These are phyloP conservation scores for Avena insularis DNA, from an alignment of 176 grass and related monocot genomes.

Conservation along the genomic window DNA sequence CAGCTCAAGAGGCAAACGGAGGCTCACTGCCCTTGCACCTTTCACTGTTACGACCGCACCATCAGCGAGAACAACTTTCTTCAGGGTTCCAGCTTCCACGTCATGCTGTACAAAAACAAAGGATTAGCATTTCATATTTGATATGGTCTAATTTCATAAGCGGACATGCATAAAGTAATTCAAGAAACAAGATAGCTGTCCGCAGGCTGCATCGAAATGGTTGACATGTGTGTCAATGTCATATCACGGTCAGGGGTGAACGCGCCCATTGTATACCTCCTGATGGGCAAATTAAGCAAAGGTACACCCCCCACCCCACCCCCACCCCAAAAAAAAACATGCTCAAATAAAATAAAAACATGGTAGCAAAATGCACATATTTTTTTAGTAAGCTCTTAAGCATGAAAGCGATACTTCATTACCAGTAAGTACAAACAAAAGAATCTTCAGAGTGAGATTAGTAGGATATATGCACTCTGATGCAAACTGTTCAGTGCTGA, in stretches of 20 bases:
- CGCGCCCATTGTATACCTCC: not conserved
- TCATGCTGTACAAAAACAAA: slow-evolving; percentile 69
- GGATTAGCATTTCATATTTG: not conserved
- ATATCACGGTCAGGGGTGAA: not conserved
- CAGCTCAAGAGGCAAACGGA: slow-evolving; percentile 72
- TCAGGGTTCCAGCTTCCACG: slow-evolving; percentile 85
- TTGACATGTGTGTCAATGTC: not conserved
- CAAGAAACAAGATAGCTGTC: not conserved
- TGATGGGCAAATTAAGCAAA: not conserved
- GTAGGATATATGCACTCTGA: not conserved
- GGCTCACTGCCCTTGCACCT: slow-evolving; percentile 83
- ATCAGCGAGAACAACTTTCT: slow-evolving; percentile 93
- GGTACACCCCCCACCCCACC: not conserved
- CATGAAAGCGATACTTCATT: no score
- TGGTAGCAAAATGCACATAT: not conserved
- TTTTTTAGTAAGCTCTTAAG: not conserved
- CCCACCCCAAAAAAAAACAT: not conserved
- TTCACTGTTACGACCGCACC: slow-evolving; percentile 88
- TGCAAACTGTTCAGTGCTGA: not conserved
- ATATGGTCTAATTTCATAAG: not conserved
- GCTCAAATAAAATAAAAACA: not conserved
- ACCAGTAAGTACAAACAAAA: not conserved
- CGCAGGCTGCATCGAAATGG: not conserved
- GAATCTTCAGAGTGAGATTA: not conserved
- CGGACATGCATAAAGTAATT: not conserved